Percentiles rank a stretch among this genome's conserved stretches.
These are phyloP conservation scores for Citrus unshiu DNA, from an alignment of 345 rosid genomes.

Conservation along the genomic window DNA sequence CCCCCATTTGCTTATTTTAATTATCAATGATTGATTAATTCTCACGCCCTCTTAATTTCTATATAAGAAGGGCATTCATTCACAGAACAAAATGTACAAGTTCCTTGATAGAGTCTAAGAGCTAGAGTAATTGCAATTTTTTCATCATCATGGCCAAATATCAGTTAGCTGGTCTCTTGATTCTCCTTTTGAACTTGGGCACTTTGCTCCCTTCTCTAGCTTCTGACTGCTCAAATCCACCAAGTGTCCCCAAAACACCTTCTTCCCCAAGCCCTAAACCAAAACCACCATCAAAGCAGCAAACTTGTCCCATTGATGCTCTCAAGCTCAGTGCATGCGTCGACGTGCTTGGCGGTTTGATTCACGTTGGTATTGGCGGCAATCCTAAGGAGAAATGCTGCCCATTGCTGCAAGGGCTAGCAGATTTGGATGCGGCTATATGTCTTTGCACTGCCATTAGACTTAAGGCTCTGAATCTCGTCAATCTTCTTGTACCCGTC, in stretches of 20 bases:
- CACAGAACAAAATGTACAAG: not conserved
- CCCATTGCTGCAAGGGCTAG: not conserved
- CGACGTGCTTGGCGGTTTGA: not conserved
- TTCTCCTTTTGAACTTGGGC: not conserved
- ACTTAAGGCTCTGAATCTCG: not conserved
- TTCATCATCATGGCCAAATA: not conserved
- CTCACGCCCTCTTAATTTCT: not conserved
- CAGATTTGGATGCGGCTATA: not conserved
- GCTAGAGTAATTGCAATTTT: not conserved
- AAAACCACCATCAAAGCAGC: not conserved
- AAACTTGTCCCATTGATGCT: not conserved
- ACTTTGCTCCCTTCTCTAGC: not conserved
- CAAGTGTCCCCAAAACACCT: not conserved
- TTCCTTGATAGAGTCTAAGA: not conserved
- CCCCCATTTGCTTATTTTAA: not conserved
- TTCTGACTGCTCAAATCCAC: not conserved
- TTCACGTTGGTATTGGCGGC: not conserved
- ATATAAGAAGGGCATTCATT: not conserved
- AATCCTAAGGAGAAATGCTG: not conserved
- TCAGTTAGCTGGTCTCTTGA: not conserved
- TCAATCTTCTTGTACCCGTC: not conserved
- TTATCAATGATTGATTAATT: not conserved
- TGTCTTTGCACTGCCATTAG: not conserved
- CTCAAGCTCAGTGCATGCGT: not conserved
- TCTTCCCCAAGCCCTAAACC: not conserved